Conservation (phyloP, 768 basidiomycete genomes). For the Kwoniella dendrophila region DNA sequence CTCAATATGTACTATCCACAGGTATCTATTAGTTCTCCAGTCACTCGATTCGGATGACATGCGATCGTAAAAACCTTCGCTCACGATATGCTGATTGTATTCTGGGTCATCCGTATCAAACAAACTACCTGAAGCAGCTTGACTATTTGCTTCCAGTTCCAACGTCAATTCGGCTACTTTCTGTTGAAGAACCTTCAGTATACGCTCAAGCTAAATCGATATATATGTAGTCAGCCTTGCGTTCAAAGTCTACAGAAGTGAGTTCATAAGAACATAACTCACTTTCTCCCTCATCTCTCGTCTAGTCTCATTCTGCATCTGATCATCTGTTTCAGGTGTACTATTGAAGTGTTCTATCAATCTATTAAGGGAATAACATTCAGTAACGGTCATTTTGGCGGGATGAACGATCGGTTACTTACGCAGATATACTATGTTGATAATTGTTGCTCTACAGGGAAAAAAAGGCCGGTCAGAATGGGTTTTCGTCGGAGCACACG, state of each 20-base stretch:
- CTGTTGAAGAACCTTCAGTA: slow-evolving; percentile 20
- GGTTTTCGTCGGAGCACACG: background rate
- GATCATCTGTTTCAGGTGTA: slow-evolving; percentile 12
- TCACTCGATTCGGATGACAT: too few relatives aligned
- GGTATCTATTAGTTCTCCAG: background rate
- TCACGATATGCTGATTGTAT: slow-evolving; percentile 38
- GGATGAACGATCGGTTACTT: slow-evolving; percentile 2
- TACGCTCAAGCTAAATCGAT: slow-evolving; percentile 28
- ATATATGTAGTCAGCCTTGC: slow-evolving; percentile 1
- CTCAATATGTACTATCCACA: slow-evolving; percentile 32
- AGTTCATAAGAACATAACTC: background rate
- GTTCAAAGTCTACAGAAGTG: background rate
- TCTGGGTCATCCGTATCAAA: slow-evolving; percentile 44
- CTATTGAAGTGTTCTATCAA: slow-evolving; percentile 37
- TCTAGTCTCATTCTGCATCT: slow-evolving; percentile 18
- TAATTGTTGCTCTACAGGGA: slow-evolving; percentile 28
- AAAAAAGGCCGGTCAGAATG: background rate
- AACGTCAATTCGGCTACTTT: slow-evolving; percentile 21
- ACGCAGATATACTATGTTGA: slow-evolving; percentile 35
- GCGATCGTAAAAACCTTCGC: too few relatives aligned
- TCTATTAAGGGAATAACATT: slow-evolving; percentile 9
- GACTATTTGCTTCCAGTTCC: slow-evolving; percentile 29
- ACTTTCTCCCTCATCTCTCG: slow-evolving; percentile 43
- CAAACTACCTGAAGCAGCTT: slow-evolving; percentile 22
- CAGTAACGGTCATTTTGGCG: background rate